Percentiles rank a stretch among this genome's conserved stretches.
phyloP scores from a whole-genome alignment of 306 rosid species.

The Lathyrus tuberosus region DNA sequence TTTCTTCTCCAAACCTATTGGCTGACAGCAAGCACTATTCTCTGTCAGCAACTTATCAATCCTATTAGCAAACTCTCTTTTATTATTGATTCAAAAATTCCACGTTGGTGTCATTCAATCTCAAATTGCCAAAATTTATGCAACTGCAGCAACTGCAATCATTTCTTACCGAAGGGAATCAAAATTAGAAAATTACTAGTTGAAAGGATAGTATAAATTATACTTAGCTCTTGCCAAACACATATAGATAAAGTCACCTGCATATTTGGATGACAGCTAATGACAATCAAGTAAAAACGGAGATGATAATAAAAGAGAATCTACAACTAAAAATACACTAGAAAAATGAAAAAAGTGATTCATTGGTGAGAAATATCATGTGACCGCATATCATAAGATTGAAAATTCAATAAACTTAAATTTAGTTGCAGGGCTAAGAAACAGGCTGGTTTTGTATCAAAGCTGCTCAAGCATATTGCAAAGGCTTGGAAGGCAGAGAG shows the following conservation, averaged over 20 bases:
- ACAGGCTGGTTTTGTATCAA: too few species aligned
- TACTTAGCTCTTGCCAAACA: not conserved
- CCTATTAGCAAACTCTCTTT: not conserved
- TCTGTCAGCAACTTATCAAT: too few species aligned
- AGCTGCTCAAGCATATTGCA: too few species aligned
- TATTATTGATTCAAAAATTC: not conserved
- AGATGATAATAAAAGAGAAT: not conserved
- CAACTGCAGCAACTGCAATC: not conserved
- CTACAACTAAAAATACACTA: slow-evolving; percentile 20
- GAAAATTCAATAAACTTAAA: too few species aligned
- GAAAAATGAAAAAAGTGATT: too few species aligned
- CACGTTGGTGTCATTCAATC: not conserved
- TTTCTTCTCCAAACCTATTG: too few species aligned
- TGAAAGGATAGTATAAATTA: not conserved
- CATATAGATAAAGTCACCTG: not conserved
- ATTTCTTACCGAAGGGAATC: not conserved
- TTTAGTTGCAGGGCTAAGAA: too few species aligned
- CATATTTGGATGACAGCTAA: slow-evolving; percentile 29
- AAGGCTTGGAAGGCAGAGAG: too few species aligned
- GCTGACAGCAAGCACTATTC: too few species aligned
- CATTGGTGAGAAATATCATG: too few species aligned
- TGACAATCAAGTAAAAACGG: not conserved
- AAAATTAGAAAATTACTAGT: not conserved
- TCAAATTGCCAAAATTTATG: not conserved
- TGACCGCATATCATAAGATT: too few species aligned